phyloP scores from a whole-genome alignment of 306 rosid genomes.

The Clitoria ternatea region DNA sequence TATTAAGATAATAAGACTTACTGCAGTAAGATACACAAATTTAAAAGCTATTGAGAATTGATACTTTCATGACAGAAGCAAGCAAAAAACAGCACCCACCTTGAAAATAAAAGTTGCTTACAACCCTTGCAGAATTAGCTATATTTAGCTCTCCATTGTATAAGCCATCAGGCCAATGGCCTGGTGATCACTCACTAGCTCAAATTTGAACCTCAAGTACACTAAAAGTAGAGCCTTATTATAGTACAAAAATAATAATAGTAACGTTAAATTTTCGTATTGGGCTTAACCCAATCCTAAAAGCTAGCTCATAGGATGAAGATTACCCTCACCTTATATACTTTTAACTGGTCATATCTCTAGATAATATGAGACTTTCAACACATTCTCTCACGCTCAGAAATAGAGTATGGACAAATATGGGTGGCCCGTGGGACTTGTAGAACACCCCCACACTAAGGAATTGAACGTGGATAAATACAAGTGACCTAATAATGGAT shows the following conservation, averaged over 20 bases:
- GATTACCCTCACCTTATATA: too few species aligned
- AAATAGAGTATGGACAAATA: too few species aligned
- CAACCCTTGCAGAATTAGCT: neutral
- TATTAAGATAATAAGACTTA: constrained; percentile 22
- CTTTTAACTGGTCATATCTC: too few species aligned
- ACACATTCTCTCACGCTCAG: too few species aligned
- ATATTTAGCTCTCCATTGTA: neutral
- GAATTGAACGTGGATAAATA: too few species aligned
- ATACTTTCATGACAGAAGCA: neutral
- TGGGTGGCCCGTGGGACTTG: too few species aligned
- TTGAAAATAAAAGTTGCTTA: constrained; percentile 6
- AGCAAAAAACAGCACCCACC: neutral
- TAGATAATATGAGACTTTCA: too few species aligned
- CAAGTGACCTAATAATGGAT: too few species aligned
- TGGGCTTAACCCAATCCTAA: too few species aligned
- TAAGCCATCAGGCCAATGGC: neutral
- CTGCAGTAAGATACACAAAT: neutral
- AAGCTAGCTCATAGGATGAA: too few species aligned
- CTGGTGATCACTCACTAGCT: neutral
- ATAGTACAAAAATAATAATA: neutral
- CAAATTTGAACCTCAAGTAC: neutral
- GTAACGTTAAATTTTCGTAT: too few species aligned
- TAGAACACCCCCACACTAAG: too few species aligned
- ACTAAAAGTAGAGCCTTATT: neutral
- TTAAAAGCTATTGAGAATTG: neutral